These are phyloP conservation scores for Penicillium nordicum DNA, from an alignment of 2,329 filamentous ascomycete species.

Conservation along the genomic window DNA sequence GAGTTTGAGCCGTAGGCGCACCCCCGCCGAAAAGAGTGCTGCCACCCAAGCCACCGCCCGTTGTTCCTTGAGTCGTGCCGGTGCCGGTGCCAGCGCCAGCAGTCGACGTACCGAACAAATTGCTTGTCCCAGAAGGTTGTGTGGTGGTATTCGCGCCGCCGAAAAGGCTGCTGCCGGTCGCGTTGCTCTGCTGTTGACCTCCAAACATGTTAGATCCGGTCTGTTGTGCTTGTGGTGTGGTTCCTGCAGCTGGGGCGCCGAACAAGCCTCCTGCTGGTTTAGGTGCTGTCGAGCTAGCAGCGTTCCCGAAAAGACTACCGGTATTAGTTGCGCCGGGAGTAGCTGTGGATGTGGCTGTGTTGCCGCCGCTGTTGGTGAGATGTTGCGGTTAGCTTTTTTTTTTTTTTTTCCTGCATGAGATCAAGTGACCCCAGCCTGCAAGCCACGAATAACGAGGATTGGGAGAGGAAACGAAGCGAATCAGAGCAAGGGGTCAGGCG, in stretches of 20 bases:
- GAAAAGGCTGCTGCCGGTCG: conserved; percentile 31
- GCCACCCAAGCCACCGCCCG: conserved; percentile 10
- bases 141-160: conserved; percentile 26
- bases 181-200: conserved; percentile 29
- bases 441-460: not conserved
- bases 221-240: conserved; percentile 29
- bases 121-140: conserved; percentile 28
- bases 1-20: conserved; percentile 30
- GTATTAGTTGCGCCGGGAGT: conserved; percentile 28
- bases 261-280: conserved; percentile 36
- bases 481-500: conserved; percentile 4
- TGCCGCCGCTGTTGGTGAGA: conserved; percentile 18
- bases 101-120: conserved; percentile 32
- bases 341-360: conserved; percentile 27
- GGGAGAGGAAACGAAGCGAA: not conserved
- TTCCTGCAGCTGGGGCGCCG: conserved; percentile 24
- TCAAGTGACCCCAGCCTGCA: not conserved
- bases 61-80: conserved; percentile 8
- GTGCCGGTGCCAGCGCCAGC: conserved; percentile 13
- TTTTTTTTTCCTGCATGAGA: not conserved
- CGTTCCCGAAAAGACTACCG: conserved; percentile 32
- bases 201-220: conserved; percentile 36
- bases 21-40: conserved; percentile 2
- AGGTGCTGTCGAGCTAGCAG: conserved; percentile 23
- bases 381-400: conserved; percentile 16